These are phyloP conservation scores for Favolaschia claudopus DNA, from an alignment of 768 basidiomycete species.

Conservation along the genomic window DNA sequence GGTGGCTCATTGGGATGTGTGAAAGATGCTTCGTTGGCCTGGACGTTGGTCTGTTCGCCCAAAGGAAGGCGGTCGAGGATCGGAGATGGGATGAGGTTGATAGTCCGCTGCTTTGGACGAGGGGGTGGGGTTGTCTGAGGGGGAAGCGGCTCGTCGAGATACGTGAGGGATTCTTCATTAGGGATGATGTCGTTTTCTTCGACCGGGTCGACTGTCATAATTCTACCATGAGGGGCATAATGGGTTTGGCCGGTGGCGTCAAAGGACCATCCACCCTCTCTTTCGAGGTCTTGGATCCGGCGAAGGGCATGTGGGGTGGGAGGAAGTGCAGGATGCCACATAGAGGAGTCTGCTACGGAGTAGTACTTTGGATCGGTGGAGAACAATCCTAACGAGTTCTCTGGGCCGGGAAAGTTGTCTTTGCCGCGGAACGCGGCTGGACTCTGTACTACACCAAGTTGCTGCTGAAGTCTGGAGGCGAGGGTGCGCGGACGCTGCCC, in stretches of 20 bases:
- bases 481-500: neutral
- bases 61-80: slow-evolving; percentile 7
- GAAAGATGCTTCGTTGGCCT: no score
- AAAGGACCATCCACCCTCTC: slow-evolving; percentile 27
- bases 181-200: neutral
- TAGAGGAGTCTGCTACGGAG: neutral
- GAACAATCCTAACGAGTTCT: slow-evolving; percentile 15
- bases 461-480: neutral
- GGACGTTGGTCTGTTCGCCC: slow-evolving; percentile 9
- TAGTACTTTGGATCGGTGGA: slow-evolving; percentile 7
- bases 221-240: slow-evolving; percentile 23
- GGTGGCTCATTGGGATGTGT: no score
- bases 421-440: neutral
- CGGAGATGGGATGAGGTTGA: slow-evolving; percentile 11
- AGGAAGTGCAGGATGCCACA: neutral
- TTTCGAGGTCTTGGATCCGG: slow-evolving; percentile 19
- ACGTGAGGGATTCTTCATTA: neutral
- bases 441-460: no score
- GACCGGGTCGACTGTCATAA: slow-evolving; percentile 14
- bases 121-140: slow-evolving; percentile 13
- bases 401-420: slow-evolving; percentile 9
- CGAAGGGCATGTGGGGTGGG: neutral
- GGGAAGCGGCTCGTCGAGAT: slow-evolving; percentile 1
- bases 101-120: slow-evolving; percentile 9
- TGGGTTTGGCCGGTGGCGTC: slow-evolving; percentile 20